Evolutionary conservation across 2,329 filamentous ascomycete species (phyloP), one percentile per base, ranked within the genome.

Genomic region (Pseudocercospora crystallina): DNA sequence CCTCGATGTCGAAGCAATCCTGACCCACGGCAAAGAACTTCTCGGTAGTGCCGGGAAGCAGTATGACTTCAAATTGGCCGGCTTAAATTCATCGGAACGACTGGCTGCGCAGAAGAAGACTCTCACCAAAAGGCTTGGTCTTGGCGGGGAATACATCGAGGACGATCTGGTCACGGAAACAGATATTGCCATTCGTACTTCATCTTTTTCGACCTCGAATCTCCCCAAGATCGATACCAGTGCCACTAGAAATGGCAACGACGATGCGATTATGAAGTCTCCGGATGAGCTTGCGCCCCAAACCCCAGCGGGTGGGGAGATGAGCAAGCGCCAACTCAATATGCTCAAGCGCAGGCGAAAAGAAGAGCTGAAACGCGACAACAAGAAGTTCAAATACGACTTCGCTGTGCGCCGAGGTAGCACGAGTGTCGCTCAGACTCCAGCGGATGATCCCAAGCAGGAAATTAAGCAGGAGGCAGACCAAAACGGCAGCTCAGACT

Each of bases 271-370:
- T 5, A 57, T 62, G 49, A 62, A 65, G 29, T 67, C 65, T 13
- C 65, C 65, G 1, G 65, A 68, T 8, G 65, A 68, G 9, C 40
- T 49, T 34, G 50, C 61, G 7, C 59, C 59, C 17, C 62, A 60
- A 34, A 65, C 64, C 4, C 62, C 63, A 17, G 62, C 58, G n/a
- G 64, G 56, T 30, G 65, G 60, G 36, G 78, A 80, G 2, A 77
- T 99, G 44, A 97, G 94, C 73, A 92, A 94, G 54, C 84, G 94
- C 36, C 94, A 99, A 65, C 81, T 96, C 14, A 99, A 99, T 65
- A 89, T 94, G 45, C 75, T 99, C 8, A 97, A 97, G 71, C 83
- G 94, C 37, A 96, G 97, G 68, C 84, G 90, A 37, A 99, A 97
- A 72, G 84, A 87, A 62, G 89, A 95, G 61, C 85, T 90, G 3